Evolutionary conservation across 1,284 basidiomycete species (phyloP), one percentile per base, ranked within the genome.

Genomic region (Apiotrichum siamense): DNA sequence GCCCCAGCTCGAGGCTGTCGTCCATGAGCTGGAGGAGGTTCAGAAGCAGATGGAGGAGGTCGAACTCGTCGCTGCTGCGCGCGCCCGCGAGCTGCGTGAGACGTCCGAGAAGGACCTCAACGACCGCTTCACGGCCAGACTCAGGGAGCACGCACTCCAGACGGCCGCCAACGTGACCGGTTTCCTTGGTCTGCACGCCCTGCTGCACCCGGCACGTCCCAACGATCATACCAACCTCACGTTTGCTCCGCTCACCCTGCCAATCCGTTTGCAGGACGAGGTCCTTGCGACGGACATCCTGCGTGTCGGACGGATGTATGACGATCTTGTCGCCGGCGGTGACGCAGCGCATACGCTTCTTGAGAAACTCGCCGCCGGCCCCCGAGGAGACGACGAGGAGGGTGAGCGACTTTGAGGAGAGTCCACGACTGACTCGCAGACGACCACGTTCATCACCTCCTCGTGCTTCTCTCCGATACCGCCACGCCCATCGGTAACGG

Each of bases 1-100:
- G 36, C 81, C 88, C 6, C 76, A 77, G 11, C 77, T 91, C 33
- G 88, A 91, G 65, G 85, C 83, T 6, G 77, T 83, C 23, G 79
- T 82, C 59, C 87, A 86, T 62, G 89, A 92, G 64, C 75, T 92
- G 15, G 83, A 82, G 39, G 88, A 90, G 55, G 80, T 90, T 37
- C 85, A 83, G 71, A 87, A 86, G 68, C 80, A 79, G 36, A 78
- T 90, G 57, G 87, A 91, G 56, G 57, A 60, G 42, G 54, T 57
- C 46, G 64, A 66, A 55, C 52, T 65, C 9, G 58, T 59, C n/a
- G 55, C 61, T 6, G 55, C 65, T 24, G 60, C 59, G 31, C 51
- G 50, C 31, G 32, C 52, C 35, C 47, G 63, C 40, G 65, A 63
- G 47, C 40, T 55, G 38, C 57, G 58, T 29, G 62, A 64, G 47